phyloP scores from a whole-genome alignment of 306 rosid genomes.

The Cajanus cajan region DNA sequence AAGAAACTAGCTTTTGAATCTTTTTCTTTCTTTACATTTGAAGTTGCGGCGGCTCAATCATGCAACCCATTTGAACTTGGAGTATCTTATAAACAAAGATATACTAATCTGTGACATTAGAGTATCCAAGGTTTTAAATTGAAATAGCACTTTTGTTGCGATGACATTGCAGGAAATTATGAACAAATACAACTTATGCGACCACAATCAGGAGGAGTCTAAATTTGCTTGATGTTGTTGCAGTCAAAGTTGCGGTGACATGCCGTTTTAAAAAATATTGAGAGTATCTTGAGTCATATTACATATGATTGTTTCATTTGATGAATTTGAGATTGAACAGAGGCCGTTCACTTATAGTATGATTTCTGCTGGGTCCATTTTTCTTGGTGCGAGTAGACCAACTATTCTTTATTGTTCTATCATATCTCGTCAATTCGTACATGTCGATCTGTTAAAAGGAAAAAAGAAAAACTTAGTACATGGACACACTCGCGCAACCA shows the following conservation, averaged over 20 bases:
- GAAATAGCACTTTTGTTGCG: no score
- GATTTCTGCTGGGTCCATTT: conserved; percentile 15
- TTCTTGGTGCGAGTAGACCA: not conserved
- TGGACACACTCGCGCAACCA: not conserved
- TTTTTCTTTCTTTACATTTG: not conserved
- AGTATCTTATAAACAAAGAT: not conserved
- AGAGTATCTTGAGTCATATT: not conserved
- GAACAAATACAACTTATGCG: not conserved
- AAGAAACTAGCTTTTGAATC: not conserved
- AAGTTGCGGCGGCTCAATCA: conserved; percentile 6
- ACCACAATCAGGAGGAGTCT: no score
- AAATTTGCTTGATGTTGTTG: not conserved
- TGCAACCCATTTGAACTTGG: conserved; percentile 7
- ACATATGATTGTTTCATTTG: not conserved
- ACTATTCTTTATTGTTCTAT: not conserved
- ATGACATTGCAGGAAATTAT: no score
- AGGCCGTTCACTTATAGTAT: conserved; percentile 4
- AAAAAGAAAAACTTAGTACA: no score
- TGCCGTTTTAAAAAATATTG: not conserved
- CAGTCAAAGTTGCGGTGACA: not conserved
- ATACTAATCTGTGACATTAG: not conserved
- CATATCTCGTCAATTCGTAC: not conserved
- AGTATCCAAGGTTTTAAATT: no score
- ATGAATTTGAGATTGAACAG: not conserved
- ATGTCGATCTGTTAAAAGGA: not conserved